phyloP scores from a whole-genome alignment of 495 filamentous ascomycete genomes.

The Trichoderma orchidacearum region DNA sequence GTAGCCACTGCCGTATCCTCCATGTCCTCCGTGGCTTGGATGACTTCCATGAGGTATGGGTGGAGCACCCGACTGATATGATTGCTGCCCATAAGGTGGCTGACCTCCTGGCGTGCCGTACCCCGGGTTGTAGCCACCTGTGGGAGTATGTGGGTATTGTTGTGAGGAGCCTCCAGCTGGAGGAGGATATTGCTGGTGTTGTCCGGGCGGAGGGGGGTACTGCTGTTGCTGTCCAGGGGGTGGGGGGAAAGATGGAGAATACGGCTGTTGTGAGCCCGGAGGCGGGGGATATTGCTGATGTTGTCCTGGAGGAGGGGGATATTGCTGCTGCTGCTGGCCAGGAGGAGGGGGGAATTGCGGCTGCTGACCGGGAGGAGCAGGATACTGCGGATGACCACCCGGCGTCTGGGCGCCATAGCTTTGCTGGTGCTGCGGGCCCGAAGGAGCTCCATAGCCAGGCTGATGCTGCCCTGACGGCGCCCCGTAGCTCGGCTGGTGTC shows the following conservation, averaged over 20 bases:
- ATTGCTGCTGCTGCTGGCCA: not conserved
- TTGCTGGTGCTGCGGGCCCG: slow-evolving; percentile 10
- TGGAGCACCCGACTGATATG: slow-evolving; percentile 6
- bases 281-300: slow-evolving; percentile 7
- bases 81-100: slow-evolving; percentile 13
- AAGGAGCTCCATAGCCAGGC: slow-evolving; percentile 13
- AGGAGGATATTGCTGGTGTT: slow-evolving; percentile 10
- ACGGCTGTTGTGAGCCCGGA: not conserved
- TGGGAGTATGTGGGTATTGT: slow-evolving; percentile 8
- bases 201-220: slow-evolving; percentile 9
- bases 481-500: slow-evolving; percentile 11
- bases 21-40: slow-evolving; percentile 17
- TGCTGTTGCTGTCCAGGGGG: not conserved
- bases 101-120: slow-evolving; percentile 12
- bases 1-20: slow-evolving; percentile 5
- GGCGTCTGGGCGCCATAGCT: not conserved
- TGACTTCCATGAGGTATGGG: slow-evolving; percentile 17
- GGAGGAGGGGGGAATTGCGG: slow-evolving; percentile 7
- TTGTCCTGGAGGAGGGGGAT: slow-evolving; percentile 8
- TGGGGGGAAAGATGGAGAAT: slow-evolving; percentile 8
- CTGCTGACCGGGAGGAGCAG: slow-evolving; percentile 7
- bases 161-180: slow-evolving; percentile 15
- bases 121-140: slow-evolving; percentile 6
- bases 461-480: slow-evolving; percentile 10
- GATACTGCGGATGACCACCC: not conserved